Evolutionary conservation across 1,284 basidiomycete genomes (phyloP).

Genomic region (Leccinum brunneo-olivaceum): DNA sequence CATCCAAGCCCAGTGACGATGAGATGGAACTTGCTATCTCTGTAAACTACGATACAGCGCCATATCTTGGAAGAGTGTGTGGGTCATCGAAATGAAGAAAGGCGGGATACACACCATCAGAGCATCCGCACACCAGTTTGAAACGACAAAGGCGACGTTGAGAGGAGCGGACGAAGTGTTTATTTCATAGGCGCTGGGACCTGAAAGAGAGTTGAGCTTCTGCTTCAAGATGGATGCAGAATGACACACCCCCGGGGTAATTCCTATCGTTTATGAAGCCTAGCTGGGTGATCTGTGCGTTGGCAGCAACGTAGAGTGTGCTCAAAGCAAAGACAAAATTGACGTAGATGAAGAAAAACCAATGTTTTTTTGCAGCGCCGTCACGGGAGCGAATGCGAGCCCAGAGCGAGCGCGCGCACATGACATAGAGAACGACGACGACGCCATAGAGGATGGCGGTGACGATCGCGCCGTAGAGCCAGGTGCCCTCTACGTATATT

Average conservation of each 20-base stretch:
- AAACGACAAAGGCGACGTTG: constrained; percentile 26
- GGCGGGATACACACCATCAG: constrained; percentile 25
- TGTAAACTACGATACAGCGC: constrained; percentile 31
- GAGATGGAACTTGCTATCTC: constrained; percentile 23
- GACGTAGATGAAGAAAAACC: constrained; percentile 28
- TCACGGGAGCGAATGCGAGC: constrained; percentile 12
- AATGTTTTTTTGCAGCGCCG: constrained; percentile 11
- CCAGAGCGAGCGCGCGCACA: constrained; percentile 29
- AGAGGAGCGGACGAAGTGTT: constrained; percentile 20
- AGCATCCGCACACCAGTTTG: constrained; percentile 30
- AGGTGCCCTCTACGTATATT: constrained; percentile 26
- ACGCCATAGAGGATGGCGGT: constrained; percentile 27
- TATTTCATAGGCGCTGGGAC: constrained; percentile 22
- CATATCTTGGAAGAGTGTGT: constrained; percentile 25
- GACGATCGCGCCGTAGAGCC: constrained; percentile 29
- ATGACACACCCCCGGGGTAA: constrained; percentile 31
- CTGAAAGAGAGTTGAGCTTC: constrained; percentile 5
- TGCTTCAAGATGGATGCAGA: background rate
- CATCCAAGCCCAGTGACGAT: constrained; percentile 16
- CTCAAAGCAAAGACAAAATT: constrained; percentile 27
- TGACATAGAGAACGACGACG: constrained; percentile 22
- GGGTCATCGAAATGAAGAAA: background rate
- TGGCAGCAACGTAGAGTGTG: constrained; percentile 26
- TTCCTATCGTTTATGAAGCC: constrained; percentile 32
- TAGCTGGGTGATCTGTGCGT: constrained; percentile 25